Base-by-base conservation (phyloP, 805 yeast genomes). In the Ogataea populi-albae region DNA sequence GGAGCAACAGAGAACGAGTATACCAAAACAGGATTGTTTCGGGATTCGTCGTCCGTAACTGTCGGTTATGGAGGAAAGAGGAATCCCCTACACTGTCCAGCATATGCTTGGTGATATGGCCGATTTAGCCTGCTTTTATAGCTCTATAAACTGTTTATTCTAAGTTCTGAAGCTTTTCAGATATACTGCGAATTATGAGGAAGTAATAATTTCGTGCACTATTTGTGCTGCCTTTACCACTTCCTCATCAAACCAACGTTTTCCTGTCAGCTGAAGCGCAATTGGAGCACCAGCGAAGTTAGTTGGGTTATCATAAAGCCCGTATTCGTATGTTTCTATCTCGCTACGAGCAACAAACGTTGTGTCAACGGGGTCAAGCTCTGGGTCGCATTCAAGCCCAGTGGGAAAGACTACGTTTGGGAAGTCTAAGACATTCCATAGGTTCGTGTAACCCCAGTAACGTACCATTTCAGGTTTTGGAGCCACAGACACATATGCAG, bases 391-490 rank as follows among this genome's bases (percentile, higher is more conserved):
- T 47, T 59, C 62, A 40, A 76, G 60, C 3, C 82, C 75, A 3
- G 82, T 68, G 40, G 81, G 85, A 61, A 78, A 66, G 0, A 70
- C 66, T 35, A 77, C 72, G 23, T 74, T 71, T 14, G 89, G 86
- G 49, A 73, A 68, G 55, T 82, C 91, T 41, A 81, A 57, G 37
- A 80, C 52, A 59, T 82, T 82, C 77, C 79, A 82, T 47, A 80
- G 64, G 3, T 81, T 64, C 3, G 87, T 80, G 65, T 82, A 83
- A 1, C 86, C 80, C 86, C 88, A 82, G 59, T 79, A 80, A 50
- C 72, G 71, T 8, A 77, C 64, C 16, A 69, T 68, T 33, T 71
- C 77, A 4, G 80, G 79, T 36, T 68, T 66, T 28, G 86, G 81
- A 14, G 89, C 86, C 28, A 79, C 83, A 37, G 77, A 77, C 35